Conservation (phyloP, 768 basidiomycete genomes). For the Lactarius tabidus region DNA sequence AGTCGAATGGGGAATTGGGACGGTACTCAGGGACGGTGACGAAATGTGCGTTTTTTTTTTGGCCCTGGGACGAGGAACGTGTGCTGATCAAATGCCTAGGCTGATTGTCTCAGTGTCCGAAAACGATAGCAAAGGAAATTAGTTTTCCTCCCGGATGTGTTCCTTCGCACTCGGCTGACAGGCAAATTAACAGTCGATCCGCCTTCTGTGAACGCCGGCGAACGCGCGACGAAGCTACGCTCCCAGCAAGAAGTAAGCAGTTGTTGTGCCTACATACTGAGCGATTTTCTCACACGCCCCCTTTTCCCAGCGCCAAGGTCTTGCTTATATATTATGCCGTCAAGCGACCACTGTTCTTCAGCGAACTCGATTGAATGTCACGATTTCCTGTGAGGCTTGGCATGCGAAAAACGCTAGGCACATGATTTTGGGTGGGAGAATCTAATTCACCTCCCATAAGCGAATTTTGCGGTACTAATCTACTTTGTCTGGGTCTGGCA, state of each 20-base stretch:
- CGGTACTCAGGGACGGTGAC: constrained; percentile 91
- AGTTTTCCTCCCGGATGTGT: constrained; percentile 6
- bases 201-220: constrained; percentile 61
- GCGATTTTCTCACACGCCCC: background rate
- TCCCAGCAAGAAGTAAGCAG: constrained; percentile 83
- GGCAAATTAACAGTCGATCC: constrained; percentile 52
- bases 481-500: constrained; percentile 24
- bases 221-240: constrained; percentile 73
- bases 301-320: constrained; percentile 67
- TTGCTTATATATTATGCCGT: constrained; percentile 83
- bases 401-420: constrained; percentile 94
- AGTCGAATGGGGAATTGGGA: constrained; percentile 97
- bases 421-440: constrained; percentile 76
- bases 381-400: constrained; percentile 89
- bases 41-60: constrained; percentile 53
- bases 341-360: constrained; percentile 88
- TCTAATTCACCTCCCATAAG: background rate
- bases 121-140: constrained; percentile 81
- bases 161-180: constrained; percentile 1
- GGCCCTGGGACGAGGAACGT: background rate
- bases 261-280: constrained; percentile 12
- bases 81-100: constrained; percentile 33
- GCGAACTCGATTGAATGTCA: constrained; percentile 84
- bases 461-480: background rate
- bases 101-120: constrained; percentile 89